Evolutionary conservation across 148 eudicot species (phyloP).

Genomic region (Cornus florida): DNA sequence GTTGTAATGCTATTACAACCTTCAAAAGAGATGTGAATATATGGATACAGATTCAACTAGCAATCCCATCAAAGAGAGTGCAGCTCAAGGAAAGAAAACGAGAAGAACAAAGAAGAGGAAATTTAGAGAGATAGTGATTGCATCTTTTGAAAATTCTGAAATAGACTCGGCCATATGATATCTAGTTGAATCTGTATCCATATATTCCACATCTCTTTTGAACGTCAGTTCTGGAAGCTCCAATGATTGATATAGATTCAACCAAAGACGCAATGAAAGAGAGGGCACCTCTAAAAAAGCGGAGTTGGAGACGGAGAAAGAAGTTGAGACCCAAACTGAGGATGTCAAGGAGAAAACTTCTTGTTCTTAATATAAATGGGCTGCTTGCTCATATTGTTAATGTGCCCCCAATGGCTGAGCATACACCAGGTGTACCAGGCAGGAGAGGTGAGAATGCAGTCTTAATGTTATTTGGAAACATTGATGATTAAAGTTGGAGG

Average conservation of each 20-base stretch:
- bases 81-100: too few relatives aligned
- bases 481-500: background rate
- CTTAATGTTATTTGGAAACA: background rate
- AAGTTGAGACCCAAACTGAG: too few relatives aligned
- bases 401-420: slow-evolving; percentile 62
- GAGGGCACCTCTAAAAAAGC: background rate
- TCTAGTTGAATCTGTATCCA: too few relatives aligned
- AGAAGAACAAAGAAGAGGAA: too few relatives aligned
- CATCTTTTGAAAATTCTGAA: too few relatives aligned
- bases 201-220: slow-evolving; percentile 3
- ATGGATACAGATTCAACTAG: too few relatives aligned
- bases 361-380: slow-evolving; percentile 90
- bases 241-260: slow-evolving; percentile 3
- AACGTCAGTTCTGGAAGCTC: background rate
- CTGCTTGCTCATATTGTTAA: slow-evolving; percentile 73
- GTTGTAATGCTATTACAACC: background rate
- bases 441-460: slow-evolving; percentile 58
- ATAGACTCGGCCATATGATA: too few relatives aligned
- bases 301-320: too few relatives aligned
- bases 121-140: too few relatives aligned
- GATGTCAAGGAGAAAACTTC: slow-evolving; percentile 59
- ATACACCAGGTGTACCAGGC: slow-evolving; percentile 51
- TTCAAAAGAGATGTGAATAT: background rate
- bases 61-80: too few relatives aligned
- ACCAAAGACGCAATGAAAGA: slow-evolving; percentile 8